A percentile compares a stretch with the other conserved stretches of the same genome.
Evolutionary conservation across 257 asterid genomes (phyloP).

Genomic region (Forsythia suspensa): DNA sequence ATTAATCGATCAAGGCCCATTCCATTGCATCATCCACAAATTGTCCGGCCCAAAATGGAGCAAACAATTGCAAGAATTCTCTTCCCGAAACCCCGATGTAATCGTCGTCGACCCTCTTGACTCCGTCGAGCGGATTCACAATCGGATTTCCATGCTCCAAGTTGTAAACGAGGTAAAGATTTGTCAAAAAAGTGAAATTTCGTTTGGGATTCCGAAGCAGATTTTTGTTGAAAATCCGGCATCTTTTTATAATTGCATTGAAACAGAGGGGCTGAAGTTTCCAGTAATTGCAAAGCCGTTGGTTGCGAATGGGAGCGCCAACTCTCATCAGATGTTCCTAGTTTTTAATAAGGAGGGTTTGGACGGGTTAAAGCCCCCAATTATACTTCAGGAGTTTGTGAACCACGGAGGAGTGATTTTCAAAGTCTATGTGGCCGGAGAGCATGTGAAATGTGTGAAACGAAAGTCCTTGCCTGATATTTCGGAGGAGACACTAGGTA

Average conservation of each 20-base stretch:
- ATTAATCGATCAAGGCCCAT: slow-evolving; percentile 58
- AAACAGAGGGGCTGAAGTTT: slow-evolving; percentile 30
- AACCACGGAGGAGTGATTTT: slow-evolving; percentile 88
- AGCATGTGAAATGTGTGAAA: slow-evolving; percentile 62
- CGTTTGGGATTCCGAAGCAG: slow-evolving; percentile 63
- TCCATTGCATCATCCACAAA: slow-evolving; percentile 75
- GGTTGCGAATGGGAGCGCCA: slow-evolving; percentile 55
- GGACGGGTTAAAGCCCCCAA: slow-evolving; percentile 43
- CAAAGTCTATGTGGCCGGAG: slow-evolving; percentile 80
- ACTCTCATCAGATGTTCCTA: slow-evolving; percentile 73
- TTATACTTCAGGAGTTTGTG: slow-evolving; percentile 80
- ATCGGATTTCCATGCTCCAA: slow-evolving; percentile 70
- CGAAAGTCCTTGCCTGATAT: slow-evolving; percentile 73
- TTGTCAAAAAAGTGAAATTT: neutral
- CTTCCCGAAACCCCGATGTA: slow-evolving; percentile 39
- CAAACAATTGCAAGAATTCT: slow-evolving; percentile 40
- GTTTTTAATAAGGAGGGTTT: slow-evolving; percentile 58
- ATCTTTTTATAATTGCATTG: slow-evolving; percentile 6
- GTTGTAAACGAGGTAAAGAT: slow-evolving; percentile 41
- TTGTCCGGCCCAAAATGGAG: slow-evolving; percentile 51
- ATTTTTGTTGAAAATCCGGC: slow-evolving; percentile 44
- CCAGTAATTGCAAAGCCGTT: slow-evolving; percentile 77
- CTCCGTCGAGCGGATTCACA: slow-evolving; percentile 60
- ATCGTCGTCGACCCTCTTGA: slow-evolving; percentile 58
- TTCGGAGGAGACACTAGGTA: slow-evolving; percentile 28